Evolutionary conservation across 148 eudicot genomes (phyloP).

Genomic region (Vaccinium darrowii): DNA sequence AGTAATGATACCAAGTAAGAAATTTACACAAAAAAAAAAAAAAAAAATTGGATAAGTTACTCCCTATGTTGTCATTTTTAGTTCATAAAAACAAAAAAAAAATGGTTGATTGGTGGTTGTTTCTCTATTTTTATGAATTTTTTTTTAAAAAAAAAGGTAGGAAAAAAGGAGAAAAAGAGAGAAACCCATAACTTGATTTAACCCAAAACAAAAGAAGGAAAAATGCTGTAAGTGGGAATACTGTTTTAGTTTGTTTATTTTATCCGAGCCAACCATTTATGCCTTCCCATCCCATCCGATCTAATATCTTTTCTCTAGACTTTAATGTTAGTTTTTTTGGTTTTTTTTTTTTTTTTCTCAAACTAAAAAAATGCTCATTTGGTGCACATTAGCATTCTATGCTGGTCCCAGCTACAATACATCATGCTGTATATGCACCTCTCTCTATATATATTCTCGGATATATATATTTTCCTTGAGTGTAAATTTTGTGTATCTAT

Average conservation of each 20-base stretch:
- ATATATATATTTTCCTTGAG: constrained; percentile 4
- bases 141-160: constrained; percentile 18
- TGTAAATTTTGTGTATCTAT: constrained; percentile 21
- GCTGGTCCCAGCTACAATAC: constrained; percentile 32
- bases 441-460: neutral
- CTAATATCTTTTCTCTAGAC: neutral
- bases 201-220: neutral
- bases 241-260: constrained; percentile 18
- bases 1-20: constrained; percentile 31
- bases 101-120: neutral
- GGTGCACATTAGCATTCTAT: constrained; percentile 37
- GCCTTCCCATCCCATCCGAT: constrained; percentile 21
- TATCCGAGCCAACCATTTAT: constrained; percentile 19
- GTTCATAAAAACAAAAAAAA: too few species aligned
- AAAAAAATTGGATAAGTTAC: neutral
- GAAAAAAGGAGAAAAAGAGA: constrained; percentile 14
- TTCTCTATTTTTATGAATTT: constrained; percentile 14
- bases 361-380: constrained; percentile 8
- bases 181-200: constrained; percentile 16
- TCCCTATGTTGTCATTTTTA: neutral
- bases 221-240: constrained; percentile 17
- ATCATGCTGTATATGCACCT: constrained; percentile 6
- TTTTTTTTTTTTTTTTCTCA: neutral
- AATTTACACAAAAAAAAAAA: neutral
- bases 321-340: neutral